Percentiles rank a stretch among this genome's conserved stretches.
Conservation (phyloP, 345 rosid genomes). For the Gossypium bickii region DNA sequence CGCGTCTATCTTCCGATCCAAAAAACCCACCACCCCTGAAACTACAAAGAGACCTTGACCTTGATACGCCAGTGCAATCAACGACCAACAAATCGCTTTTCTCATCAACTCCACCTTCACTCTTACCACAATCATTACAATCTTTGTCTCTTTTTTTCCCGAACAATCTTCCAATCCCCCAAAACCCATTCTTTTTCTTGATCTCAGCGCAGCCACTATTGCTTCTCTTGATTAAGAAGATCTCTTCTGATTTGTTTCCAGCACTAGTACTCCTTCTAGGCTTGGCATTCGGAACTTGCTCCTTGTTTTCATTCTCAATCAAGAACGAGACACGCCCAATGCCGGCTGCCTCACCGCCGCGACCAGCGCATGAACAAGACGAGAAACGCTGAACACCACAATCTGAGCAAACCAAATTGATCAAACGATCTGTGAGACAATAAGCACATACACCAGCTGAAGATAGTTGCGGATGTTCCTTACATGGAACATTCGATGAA, state of each 20-base stretch:
- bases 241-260: constrained; percentile 39
- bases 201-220: constrained; percentile 84
- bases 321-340: constrained; percentile 71
- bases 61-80: constrained; percentile 65
- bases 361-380: constrained; percentile 54
- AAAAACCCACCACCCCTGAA: constrained; percentile 61
- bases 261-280: constrained; percentile 13
- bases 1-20: constrained; percentile 60
- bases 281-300: constrained; percentile 29
- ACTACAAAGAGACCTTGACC: constrained; percentile 88
- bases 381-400: constrained; percentile 92
- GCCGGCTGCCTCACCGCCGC: constrained; percentile 47
- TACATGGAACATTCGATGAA: constrained; percentile 60
- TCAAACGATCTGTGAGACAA: constrained; percentile 79
- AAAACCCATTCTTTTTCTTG: constrained; percentile 65
- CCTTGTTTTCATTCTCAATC: constrained; percentile 53
- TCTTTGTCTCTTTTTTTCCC: constrained; percentile 44
- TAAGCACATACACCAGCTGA: constrained; percentile 71
- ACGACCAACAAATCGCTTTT: constrained; percentile 72
- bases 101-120: constrained; percentile 38
- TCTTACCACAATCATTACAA: constrained; percentile 24
- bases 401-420: constrained; percentile 73
- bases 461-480: constrained; percentile 69
- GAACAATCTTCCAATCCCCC: constrained; percentile 67
- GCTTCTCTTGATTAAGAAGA: constrained; percentile 63